Evolutionary conservation across 495 filamentous ascomycete species (phyloP), one percentile per base, ranked within the genome.

Genomic region (Parachaetomium inaequale): DNA sequence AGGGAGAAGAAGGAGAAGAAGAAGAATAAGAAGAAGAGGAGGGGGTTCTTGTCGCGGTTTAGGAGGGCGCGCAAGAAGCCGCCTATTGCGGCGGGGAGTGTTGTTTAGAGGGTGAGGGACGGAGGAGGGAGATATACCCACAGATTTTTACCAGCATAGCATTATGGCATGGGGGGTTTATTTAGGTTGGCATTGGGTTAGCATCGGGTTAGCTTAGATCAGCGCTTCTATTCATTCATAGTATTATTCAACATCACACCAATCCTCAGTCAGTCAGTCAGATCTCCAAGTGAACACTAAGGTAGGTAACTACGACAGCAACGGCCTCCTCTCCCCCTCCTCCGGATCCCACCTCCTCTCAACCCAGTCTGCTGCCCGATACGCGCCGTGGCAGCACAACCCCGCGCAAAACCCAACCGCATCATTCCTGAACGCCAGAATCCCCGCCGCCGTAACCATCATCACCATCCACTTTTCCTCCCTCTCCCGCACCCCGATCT

Each of bases 381-480:
- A 82, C 5, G 75, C 69, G 77, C 81, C 87, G 72, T 59, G 45
- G 45, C 64, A 65, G 11, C 57, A 51, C 14, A 46, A 51, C 0
- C 93, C 93, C 0, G 87, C 91, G 23, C 88, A 59, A 68, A 98
- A 96, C 0, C 93, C 93, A 19, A 95, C 81, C 17, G 86, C 91
- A 72, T 93, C 91, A 70, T 96, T 96, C 73, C 82, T 87, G 63
- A 95, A 96, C n/a, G 90, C 91, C 21, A 98, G 72, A 62, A 92
- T 78, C 19, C 86, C 80, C 1, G 88, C 92, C 28, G 89, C 85
- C 43, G 93, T 97, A 56, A 92, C 84, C 66, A 94, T 81, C 92
- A 96, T 95, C 0, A 95, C 85, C 32, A 84, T 87, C 87, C 90
- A 96, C 31, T 91, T 78, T 65, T 88, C 84, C 52, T 79, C 87